Evolutionary conservation across 2,329 filamentous ascomycete genomes (phyloP), one percentile per base, ranked within the genome.

Genomic region (Penicillium corylophilum): DNA sequence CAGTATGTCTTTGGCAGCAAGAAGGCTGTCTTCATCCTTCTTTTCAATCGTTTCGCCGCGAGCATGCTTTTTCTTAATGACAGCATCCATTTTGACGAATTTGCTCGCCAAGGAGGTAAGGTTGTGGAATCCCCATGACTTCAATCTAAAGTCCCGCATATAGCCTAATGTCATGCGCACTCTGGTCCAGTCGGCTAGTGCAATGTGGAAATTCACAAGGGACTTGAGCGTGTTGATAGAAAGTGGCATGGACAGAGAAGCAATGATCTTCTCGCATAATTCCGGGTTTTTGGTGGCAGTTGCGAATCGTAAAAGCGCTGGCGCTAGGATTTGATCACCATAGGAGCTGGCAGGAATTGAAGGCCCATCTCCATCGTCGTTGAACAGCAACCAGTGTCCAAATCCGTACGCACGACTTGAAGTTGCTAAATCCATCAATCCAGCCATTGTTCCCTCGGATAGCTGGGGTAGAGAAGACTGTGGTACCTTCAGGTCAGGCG

Each of bases 221-320:
- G 70, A 63, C 35, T 70, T 72, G 5, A 74, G 53, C 26, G 68
- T 71, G 47, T 72, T 70, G 31, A 62, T 46, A 5, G 67, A 62
- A 29, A 72, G 59, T 24, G 71, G 71, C n/a, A 60, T 56, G n/a
- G 48, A 28, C 42, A 74, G 58, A 12, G 62, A 64, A 5, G 60
- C 51, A 3, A 70, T 58, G 31, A 72, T 64, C 7, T 60, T 41
- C 24, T 67, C 56, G 28, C 65, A 63, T 20, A 75, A 61, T 4
- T 60, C 50, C 7, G 43, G 47, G 53, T 84, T 77, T 35, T 74
- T 68, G 10, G 78, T 77, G 16, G 77, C 74, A 10, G 75, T 70
- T 6, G 81, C 82, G 58, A 82, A 84, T 16, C 78, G 76, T 29
- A 83, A 71, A 24, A 85, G 68, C 1, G 80, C 75, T 12, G 81